Evolutionary conservation across 73 alveolate species (phyloP).

Genomic region (Paramecium sonneborni): DNA sequence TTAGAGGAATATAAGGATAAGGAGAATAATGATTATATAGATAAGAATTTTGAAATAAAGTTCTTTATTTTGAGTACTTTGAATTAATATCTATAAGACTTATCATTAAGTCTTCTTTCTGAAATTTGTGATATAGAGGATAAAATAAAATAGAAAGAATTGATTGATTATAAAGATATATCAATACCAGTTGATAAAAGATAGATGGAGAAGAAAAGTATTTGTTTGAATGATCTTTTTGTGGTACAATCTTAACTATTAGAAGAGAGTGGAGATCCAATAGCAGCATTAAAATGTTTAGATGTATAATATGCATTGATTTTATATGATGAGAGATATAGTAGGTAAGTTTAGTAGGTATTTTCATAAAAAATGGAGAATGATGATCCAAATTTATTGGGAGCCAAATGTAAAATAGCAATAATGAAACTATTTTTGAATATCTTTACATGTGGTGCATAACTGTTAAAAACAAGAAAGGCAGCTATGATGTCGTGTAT

Average conservation of each 20-base stretch:
- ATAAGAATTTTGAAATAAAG: constrained; percentile 3
- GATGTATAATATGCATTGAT: constrained; percentile 45
- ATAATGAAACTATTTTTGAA: neutral
- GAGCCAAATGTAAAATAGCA: constrained; percentile 11
- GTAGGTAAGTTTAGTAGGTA: neutral
- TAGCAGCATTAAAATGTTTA: constrained; percentile 42
- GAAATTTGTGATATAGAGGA: constrained; percentile 22
- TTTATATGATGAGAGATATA: neutral
- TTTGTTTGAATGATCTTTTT: constrained; percentile 1
- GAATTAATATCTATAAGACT: neutral
- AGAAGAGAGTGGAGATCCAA: constrained; percentile 53
- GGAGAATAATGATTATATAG: neutral
- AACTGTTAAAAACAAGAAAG: neutral
- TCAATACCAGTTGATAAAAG: neutral
- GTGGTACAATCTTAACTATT: neutral
- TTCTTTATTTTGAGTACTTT: neutral
- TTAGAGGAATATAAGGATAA: constrained; percentile 38
- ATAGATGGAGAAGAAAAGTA: neutral
- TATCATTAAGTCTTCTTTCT: neutral
- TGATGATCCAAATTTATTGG: neutral
- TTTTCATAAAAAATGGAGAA: neutral
- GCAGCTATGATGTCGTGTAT: neutral
- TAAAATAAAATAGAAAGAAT: neutral
- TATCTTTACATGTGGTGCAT: neutral
- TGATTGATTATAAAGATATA: neutral